These are phyloP conservation scores for Pholiota molesta DNA, from an alignment of 768 basidiomycete genomes.

Conservation along the genomic window DNA sequence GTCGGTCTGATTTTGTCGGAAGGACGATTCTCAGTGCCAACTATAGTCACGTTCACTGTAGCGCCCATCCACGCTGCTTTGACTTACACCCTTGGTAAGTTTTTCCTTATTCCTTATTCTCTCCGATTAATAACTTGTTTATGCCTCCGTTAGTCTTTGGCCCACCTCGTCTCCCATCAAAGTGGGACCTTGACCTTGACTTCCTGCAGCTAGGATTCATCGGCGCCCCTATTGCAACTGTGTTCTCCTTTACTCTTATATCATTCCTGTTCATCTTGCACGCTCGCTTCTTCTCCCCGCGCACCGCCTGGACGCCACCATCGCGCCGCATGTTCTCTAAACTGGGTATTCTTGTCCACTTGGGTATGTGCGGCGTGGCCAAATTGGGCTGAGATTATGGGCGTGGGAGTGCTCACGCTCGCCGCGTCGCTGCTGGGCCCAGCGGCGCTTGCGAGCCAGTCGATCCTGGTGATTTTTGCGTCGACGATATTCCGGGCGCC, in stretches of 20 bases:
- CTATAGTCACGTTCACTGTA: conserved; percentile 73
- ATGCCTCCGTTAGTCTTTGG: conserved; percentile 37
- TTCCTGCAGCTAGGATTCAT: conserved; percentile 76
- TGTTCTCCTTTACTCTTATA: conserved; percentile 84
- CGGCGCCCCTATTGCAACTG: conserved; percentile 88
- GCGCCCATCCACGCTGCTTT: conserved; percentile 83
- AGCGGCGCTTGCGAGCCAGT: conserved; percentile 79
- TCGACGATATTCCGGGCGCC: conserved; percentile 81
- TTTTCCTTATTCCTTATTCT: background rate
- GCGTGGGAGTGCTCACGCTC: conserved; percentile 82
- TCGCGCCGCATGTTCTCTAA: conserved; percentile 61
- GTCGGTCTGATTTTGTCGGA: conserved; percentile 18
- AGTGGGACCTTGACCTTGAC: background rate
- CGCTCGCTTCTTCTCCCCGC: conserved; percentile 57
- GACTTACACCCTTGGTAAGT: conserved; percentile 77
- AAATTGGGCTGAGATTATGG: conserved; percentile 92
- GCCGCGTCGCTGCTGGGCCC: conserved; percentile 67
- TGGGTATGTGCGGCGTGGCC: conserved; percentile 84
- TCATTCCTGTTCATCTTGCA: conserved; percentile 59
- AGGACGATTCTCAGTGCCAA: conserved; percentile 84
- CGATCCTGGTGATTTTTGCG: conserved; percentile 75
- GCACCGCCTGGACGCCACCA: conserved; percentile 81
- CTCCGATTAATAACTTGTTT: background rate
- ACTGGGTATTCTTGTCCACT: conserved; percentile 64
- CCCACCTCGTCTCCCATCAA: conserved; percentile 66